A percentile compares a stretch with the other conserved stretches of the same genome.
Evolutionary conservation across 1,284 basidiomycete genomes (phyloP).

Genomic region (Inonotus obliquus): DNA sequence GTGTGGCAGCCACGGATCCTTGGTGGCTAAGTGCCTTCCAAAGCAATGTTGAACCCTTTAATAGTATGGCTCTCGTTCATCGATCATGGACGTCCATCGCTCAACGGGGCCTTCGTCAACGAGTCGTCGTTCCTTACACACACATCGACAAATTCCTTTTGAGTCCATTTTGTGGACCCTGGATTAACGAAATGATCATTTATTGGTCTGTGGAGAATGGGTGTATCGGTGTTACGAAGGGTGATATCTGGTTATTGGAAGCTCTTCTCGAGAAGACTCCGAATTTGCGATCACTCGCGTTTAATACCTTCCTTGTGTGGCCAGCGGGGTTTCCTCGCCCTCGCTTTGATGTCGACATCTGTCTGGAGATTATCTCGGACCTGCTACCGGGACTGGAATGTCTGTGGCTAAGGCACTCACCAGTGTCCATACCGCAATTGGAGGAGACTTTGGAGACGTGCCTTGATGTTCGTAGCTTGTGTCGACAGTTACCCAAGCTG

Average conservation of each 20-base stretch:
- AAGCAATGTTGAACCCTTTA: not conserved
- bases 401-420: not conserved
- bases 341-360: not conserved
- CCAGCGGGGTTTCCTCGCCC: not conserved
- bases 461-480: not conserved
- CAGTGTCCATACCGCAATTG: not conserved
- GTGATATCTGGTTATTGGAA: slow-evolving; percentile 5
- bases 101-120: not conserved
- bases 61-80: slow-evolving; percentile 1
- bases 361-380: slow-evolving; percentile 1
- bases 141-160: not conserved
- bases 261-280: not conserved
- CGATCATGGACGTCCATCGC: not conserved
- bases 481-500: not conserved
- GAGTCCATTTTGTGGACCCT: not conserved
- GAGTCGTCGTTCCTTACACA: not conserved
- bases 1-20: not conserved
- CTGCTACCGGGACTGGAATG: not conserved
- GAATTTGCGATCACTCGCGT: not conserved
- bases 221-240: not conserved
- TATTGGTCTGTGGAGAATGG: slow-evolving; percentile 1
- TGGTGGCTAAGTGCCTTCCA: not conserved
- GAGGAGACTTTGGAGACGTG: not conserved
- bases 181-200: slow-evolving; percentile 3
- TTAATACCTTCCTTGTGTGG: not conserved